Evolutionary conservation across 2,329 filamentous ascomycete genomes (phyloP), one percentile per base, ranked within the genome.

Genomic region (Phyllachora maydis): DNA sequence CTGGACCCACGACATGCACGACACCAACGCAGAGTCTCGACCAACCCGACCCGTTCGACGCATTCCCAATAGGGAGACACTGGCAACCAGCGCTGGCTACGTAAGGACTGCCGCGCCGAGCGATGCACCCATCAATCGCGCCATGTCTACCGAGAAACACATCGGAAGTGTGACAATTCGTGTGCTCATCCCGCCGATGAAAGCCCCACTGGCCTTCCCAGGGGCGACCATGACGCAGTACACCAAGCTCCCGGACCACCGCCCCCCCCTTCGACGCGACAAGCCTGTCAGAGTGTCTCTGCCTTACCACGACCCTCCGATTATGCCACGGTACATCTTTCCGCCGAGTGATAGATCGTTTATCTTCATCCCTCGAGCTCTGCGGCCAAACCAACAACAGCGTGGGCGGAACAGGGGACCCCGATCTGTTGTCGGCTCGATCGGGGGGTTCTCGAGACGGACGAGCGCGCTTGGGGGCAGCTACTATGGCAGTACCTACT

Each of bases 1-100:
- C 21, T 95, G 88, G 88, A 69, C 79, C 33, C 88, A 98, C 45
- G 88, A 98, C 46, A 79, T 95, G 50, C 88, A 95, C 47, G 79
- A 91, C 33, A 61, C 49, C 8, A 54, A 70, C n/a, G 50, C 50
- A 31, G 52, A 61, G 31, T 32, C 40, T 43, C 32, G 36, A 37
- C 23, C 43, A 48, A 27, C 50, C 47, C 33, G 38, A 23, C 49
- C 51, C 27, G 48, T 55, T 30, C 51, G 59, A 16, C 40, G 34
- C 14, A 20, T 48, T 25, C 39, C 49, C 21, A 41, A 50, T 16
- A 42, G 48, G 19, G 57, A 65, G 35, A 58, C 57, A 1, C 59
- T 52, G 4, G 50, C 57, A n/a, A 62, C 63, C 30, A 59, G 59
- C 29, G 56, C 55, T 31, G 56, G 56, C 13, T 47, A 52, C 32